Conservation (phyloP, 2,329 filamentous ascomycete genomes). For the Xylaria sp. region DNA sequence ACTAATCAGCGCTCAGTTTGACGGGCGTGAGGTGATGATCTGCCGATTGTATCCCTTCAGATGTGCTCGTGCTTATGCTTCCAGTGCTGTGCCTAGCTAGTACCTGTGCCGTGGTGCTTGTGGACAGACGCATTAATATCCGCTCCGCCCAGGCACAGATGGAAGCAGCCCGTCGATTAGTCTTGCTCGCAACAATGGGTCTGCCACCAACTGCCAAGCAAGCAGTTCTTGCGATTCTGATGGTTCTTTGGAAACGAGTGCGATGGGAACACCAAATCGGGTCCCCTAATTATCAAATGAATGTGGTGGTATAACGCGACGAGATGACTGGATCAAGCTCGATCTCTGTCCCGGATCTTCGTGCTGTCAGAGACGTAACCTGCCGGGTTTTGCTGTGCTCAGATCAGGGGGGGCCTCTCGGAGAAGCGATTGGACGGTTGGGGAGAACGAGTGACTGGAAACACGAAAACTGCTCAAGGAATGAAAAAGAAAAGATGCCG, state of each 20-base stretch:
- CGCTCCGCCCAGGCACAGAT: background rate
- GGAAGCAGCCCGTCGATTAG: background rate
- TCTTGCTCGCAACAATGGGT: slow-evolving; percentile 9
- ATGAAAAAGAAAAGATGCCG: slow-evolving; percentile 27
- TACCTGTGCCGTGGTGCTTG: slow-evolving; percentile 1
- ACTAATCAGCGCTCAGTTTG: slow-evolving; percentile 15
- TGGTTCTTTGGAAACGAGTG: slow-evolving; percentile 24
- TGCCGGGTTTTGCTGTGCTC: slow-evolving; percentile 33
- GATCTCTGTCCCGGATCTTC: slow-evolving; percentile 26
- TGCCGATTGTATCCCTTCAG: slow-evolving; percentile 11
- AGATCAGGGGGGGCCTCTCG: slow-evolving; percentile 35
- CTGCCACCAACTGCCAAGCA: slow-evolving; percentile 20
- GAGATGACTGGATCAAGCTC: slow-evolving; percentile 25
- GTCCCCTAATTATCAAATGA: slow-evolving; percentile 30
- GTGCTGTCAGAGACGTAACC: slow-evolving; percentile 32
- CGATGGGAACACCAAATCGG: slow-evolving; percentile 13
- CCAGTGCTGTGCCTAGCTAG: slow-evolving; percentile 12
- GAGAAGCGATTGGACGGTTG: slow-evolving; percentile 27
- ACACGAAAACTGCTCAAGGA: slow-evolving; percentile 11
- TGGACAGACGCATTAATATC: background rate
- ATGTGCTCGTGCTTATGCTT: background rate
- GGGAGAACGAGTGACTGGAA: slow-evolving; percentile 30
- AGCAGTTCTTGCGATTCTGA: slow-evolving; percentile 8
- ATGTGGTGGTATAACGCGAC: slow-evolving; percentile 25
- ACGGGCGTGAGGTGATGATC: slow-evolving; percentile 15